Base-by-base conservation (phyloP, 208 protist species). In the Leishmania guyanensis region DNA sequence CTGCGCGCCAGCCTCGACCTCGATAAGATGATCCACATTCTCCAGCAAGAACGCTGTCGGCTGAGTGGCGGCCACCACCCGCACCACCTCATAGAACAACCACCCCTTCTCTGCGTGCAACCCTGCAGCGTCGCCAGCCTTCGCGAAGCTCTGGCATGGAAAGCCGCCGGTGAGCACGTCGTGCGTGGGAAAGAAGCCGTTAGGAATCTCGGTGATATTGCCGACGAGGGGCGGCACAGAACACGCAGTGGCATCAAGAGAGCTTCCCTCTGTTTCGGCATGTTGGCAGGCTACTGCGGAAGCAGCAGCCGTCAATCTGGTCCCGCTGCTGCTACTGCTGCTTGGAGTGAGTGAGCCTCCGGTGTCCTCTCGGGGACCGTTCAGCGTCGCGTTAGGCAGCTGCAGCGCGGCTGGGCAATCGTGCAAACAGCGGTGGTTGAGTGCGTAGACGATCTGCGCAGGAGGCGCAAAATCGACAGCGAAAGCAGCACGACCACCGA, bases 131-230 rank as follows among this genome's bases (percentile, higher is more conserved):
- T 84, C 78, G 36, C 92, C 92, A 16, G 88, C 82, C 68, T 92
- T 92, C 74, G 89, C 84, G 76, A 97, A 97, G 79, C 91, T 91
- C 85, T 98, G 93, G 77, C 94, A 96, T 3, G 94, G 93, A 77
- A 98, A 98, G 16, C 93, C 94, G 10, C 88, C 93, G 2, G 89
- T 93, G 51, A 98, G 84, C 46, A 98, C 54, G 78, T 96, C 93
- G 73, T 97, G 94, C 0, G 26, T 29, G 26, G 92, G 88, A n/a
- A 97, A 91, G 60, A 87, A 85, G 16, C n/a, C 73, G 36, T 83
- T 87, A 0, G 89, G 89, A 8, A 97, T 85, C 50, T 90, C 80
- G 2, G 86, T 91, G 51, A 98, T 93, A 84, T 97, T 93, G n/a
- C 92, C 89, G 0, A 85, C 75, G 29, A 95, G 78, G 8, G 84